Conservation (phyloP, 2,329 filamentous ascomycete genomes). For the Lomentospora prolificans region DNA sequence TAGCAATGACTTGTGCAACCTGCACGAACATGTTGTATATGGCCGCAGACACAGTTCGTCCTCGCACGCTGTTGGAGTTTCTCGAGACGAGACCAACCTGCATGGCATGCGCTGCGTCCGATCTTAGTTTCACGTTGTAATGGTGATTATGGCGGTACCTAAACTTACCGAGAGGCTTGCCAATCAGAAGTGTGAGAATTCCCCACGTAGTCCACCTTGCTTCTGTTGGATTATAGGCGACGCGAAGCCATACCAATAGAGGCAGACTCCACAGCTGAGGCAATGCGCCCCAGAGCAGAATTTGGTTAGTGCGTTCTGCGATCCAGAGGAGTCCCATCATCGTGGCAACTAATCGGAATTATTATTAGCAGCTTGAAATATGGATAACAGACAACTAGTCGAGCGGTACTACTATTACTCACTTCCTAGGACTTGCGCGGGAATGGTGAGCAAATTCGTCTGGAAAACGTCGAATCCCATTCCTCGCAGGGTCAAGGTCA, state of each 20-base stretch:
- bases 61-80: conserved; percentile 49
- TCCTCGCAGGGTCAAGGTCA: conserved; percentile 40
- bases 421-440: conserved; percentile 22
- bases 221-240: conserved; percentile 16
- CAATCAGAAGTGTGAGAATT: conserved; percentile 23
- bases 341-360: conserved; percentile 18
- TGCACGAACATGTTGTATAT: conserved; percentile 41
- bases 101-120: conserved; percentile 38
- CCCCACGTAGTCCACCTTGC: conserved; percentile 24
- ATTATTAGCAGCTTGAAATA: not conserved
- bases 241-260: conserved; percentile 36
- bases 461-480: conserved; percentile 32
- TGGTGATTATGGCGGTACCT: too few relatives aligned
- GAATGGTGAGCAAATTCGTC: conserved; percentile 46
- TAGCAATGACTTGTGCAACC: conserved; percentile 20
- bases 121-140: too few relatives aligned
- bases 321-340: conserved; percentile 36
- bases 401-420: too few relatives aligned
- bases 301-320: conserved; percentile 31
- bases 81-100: conserved; percentile 47
- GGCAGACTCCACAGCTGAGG: conserved; percentile 45
- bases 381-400: too few relatives aligned
- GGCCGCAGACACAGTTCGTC: conserved; percentile 46
- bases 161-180: conserved; percentile 22
- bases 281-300: conserved; percentile 31